Percentiles rank a stretch among this genome's conserved stretches.
Conservation (phyloP, 768 basidiomycete species). For the Suillus paluster region DNA sequence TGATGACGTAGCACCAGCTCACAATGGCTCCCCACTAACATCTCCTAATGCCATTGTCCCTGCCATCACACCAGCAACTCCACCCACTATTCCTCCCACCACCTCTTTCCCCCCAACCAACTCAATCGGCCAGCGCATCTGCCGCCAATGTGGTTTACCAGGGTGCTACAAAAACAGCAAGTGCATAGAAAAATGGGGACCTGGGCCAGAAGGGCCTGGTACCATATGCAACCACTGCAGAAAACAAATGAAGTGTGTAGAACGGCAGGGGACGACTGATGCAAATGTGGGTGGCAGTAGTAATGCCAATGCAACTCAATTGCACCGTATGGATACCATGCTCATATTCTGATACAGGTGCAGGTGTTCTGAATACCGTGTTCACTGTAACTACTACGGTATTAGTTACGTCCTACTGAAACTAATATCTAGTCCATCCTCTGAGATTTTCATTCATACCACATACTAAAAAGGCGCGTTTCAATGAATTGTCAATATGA, state of each 20-base stretch:
- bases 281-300: no score
- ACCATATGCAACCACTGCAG: conserved; percentile 87
- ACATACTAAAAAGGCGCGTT: no score
- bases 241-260: no score
- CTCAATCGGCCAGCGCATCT: conserved; percentile 72
- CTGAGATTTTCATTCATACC: no score
- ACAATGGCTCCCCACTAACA: conserved; percentile 6
- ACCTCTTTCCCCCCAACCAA: conserved; percentile 43
- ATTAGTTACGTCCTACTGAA: no score
- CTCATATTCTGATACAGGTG: no score
- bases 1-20: no score
- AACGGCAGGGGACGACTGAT: no score
- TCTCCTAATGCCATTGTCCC: conserved; percentile 11
- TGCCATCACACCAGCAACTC: not conserved
- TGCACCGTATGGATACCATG: conserved; percentile 31
- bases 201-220: conserved; percentile 81
- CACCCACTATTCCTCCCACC: conserved; percentile 16
- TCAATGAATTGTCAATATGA: no score
- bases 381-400: no score
- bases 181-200: conserved; percentile 89
- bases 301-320: conserved; percentile 16
- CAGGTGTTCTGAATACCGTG: no score
- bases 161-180: conserved; percentile 85
- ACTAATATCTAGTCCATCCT: no score
- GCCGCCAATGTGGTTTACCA: conserved; percentile 81